Conservation (phyloP, 192 early-diverging fungal species). For the Obelidium mucronatum region DNA sequence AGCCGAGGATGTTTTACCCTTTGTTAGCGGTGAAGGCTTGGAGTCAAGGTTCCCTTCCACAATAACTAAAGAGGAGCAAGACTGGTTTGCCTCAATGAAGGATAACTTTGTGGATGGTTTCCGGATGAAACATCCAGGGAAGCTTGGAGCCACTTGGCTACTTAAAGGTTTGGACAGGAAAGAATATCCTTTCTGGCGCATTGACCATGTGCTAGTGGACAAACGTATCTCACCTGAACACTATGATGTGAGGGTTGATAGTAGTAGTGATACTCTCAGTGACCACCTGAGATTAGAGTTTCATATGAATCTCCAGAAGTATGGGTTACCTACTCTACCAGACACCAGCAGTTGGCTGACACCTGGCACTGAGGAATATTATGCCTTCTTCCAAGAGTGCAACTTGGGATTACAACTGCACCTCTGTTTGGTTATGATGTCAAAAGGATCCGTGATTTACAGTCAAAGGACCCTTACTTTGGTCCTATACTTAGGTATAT, state of each 20-base stretch:
- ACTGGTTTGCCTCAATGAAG: neutral
- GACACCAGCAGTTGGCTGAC: neutral
- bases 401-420: neutral
- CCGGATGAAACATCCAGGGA: neutral
- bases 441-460: neutral
- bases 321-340: neutral
- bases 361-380: neutral
- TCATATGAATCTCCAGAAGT: neutral
- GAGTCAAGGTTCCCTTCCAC: neutral
- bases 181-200: constrained; percentile 20
- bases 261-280: neutral
- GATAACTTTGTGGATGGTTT: constrained; percentile 14
- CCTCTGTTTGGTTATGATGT: neutral
- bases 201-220: constrained; percentile 15
- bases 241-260: neutral
- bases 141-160: constrained; percentile 6
- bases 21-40: neutral
- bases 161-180: neutral
- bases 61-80: neutral
- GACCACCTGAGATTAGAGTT: neutral
- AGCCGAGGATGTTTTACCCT: neutral
- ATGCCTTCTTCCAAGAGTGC: neutral
- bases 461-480: neutral
- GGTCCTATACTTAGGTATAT: neutral
- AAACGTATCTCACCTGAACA: neutral